A percentile compares a stretch with the other conserved stretches of the same genome.
These are phyloP conservation scores for Aspergillus diversus DNA, from an alignment of 495 filamentous ascomycete species.

Conservation along the genomic window DNA sequence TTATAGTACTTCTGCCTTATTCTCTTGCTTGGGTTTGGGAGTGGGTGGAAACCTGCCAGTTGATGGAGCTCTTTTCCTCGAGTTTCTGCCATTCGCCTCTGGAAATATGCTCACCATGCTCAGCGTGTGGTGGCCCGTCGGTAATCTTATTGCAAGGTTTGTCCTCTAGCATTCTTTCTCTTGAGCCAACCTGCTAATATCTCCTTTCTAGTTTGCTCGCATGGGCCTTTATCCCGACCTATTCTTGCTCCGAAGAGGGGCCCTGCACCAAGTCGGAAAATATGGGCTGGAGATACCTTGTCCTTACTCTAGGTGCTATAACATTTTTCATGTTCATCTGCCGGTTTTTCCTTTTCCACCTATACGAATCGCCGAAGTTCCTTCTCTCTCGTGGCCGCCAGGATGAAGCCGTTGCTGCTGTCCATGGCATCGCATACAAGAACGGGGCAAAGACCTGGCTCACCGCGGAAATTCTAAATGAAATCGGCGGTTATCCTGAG, in stretches of 20 bases:
- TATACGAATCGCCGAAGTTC: slow-evolving; percentile 83
- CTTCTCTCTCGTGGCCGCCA: slow-evolving; percentile 72
- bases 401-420: slow-evolving; percentile 70
- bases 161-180: slow-evolving; percentile 14
- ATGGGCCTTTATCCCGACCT: slow-evolving; percentile 61
- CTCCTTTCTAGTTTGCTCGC: slow-evolving; percentile 45
- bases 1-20: slow-evolving; percentile 44
- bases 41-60: slow-evolving; percentile 64
- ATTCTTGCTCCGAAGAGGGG: slow-evolving; percentile 39
- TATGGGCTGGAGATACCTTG: slow-evolving; percentile 83
- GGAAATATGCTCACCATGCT: slow-evolving; percentile 58
- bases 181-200: slow-evolving; percentile 31
- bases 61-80: slow-evolving; percentile 62
- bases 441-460: slow-evolving; percentile 58
- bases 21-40: slow-evolving; percentile 55
- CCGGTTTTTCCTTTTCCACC: slow-evolving; percentile 76
- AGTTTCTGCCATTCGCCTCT: slow-evolving; percentile 59
- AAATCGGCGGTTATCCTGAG: slow-evolving; percentile 53
- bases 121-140: slow-evolving; percentile 64
- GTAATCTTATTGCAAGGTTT: slow-evolving; percentile 54
- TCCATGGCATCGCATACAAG: slow-evolving; percentile 63
- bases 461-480: slow-evolving; percentile 55
- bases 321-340: slow-evolving; percentile 70
- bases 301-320: slow-evolving; percentile 70
- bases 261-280: slow-evolving; percentile 62